Conservation (phyloP, 805 yeast genomes). For the Starmerella kuoi region DNA sequence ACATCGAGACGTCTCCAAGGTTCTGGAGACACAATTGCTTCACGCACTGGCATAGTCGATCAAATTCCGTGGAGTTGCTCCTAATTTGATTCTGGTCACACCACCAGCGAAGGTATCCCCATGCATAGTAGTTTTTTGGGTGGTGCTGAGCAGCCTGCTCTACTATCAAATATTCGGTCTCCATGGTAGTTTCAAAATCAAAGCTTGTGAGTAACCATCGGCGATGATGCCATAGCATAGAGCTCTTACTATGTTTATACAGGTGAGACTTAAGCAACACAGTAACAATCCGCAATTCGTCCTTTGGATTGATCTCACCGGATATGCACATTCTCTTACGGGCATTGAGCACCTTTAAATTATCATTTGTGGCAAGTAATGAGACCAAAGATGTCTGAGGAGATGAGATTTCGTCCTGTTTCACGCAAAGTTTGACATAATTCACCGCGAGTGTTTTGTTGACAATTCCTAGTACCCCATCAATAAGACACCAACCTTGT, state of each 20-base stretch:
- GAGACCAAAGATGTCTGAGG: slow-evolving; percentile 19
- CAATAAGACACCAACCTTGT: slow-evolving; percentile 11
- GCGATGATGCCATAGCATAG: slow-evolving; percentile 33
- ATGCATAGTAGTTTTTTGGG: slow-evolving; percentile 40
- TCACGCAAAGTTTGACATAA: slow-evolving; percentile 12
- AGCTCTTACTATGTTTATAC: slow-evolving; percentile 31
- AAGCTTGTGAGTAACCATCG: slow-evolving; percentile 22
- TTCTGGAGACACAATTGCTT: slow-evolving; percentile 19
- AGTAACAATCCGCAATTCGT: slow-evolving; percentile 24
- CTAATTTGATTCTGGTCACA: neutral
- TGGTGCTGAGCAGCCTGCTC: slow-evolving; percentile 32
- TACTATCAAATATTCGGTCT: slow-evolving; percentile 26
- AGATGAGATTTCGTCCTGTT: neutral
- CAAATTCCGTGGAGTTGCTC: neutral
- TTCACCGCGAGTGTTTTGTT: slow-evolving; percentile 12
- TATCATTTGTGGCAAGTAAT: slow-evolving; percentile 27
- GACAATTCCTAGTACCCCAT: slow-evolving; percentile 24
- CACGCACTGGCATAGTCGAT: slow-evolving; percentile 12
- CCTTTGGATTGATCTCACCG: slow-evolving; percentile 5
- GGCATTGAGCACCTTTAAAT: slow-evolving; percentile 24
- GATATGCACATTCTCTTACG: slow-evolving; percentile 21
- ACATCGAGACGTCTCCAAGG: slow-evolving; percentile 28
- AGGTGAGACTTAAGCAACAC: slow-evolving; percentile 28
- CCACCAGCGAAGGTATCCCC: slow-evolving; percentile 26
- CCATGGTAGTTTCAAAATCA: neutral